phyloP scores from a whole-genome alignment of 495 filamentous ascomycete genomes.

The Lophiostoma macrostomum region DNA sequence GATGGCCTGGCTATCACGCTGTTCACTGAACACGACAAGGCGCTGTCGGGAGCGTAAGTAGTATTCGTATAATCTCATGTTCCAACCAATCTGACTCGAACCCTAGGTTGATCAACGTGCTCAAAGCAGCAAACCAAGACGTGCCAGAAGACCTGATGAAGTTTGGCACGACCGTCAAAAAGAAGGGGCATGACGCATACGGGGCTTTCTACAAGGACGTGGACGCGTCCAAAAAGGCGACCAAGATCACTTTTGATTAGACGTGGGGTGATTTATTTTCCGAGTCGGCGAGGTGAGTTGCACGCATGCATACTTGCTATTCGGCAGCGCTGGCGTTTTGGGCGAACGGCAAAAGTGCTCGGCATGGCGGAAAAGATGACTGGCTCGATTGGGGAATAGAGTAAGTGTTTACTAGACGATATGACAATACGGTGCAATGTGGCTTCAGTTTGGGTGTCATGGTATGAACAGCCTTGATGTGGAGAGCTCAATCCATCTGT shows the following conservation, averaged over 20 bases:
- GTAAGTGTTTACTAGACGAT: too few relatives aligned
- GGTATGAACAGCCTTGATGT: too few relatives aligned
- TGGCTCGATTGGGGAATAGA: too few relatives aligned
- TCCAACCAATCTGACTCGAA: slow-evolving; percentile 8
- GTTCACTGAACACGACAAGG: slow-evolving; percentile 93
- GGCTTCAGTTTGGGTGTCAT: too few relatives aligned
- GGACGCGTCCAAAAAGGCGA: slow-evolving; percentile 73
- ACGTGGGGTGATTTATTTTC: background rate
- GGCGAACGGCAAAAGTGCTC: background rate
- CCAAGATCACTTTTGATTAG: slow-evolving; percentile 88
- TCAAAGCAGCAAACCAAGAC: slow-evolving; percentile 81
- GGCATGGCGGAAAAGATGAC: too few relatives aligned
- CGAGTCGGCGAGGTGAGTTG: slow-evolving; percentile 9
- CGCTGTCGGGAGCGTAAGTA: slow-evolving; percentile 75
- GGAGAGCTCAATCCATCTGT: too few relatives aligned
- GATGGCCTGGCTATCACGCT: slow-evolving; percentile 87
- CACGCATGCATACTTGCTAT: background rate
- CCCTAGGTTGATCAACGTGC: slow-evolving; percentile 75
- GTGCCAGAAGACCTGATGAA: slow-evolving; percentile 86
- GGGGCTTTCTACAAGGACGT: slow-evolving; percentile 87
- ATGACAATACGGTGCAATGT: too few relatives aligned
- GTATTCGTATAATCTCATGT: background rate
- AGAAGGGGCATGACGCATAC: slow-evolving; percentile 91
- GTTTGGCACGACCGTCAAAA: slow-evolving; percentile 97
- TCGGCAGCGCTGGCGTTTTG: background rate